Base-by-base conservation (phyloP, 140 eudicot genomes). In the Stevia rebaudiana region DNA sequence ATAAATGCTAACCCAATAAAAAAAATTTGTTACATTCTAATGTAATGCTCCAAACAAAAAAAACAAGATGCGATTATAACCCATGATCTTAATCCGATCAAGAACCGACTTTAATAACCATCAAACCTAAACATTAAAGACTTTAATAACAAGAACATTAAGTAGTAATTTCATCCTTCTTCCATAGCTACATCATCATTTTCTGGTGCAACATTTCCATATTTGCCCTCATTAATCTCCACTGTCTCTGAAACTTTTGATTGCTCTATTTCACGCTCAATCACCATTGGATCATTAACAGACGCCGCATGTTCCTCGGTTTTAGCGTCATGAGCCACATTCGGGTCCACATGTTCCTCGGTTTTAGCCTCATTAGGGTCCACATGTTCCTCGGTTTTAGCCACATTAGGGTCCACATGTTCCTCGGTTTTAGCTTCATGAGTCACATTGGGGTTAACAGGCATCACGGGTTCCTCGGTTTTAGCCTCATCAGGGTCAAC, bases 211-310 rank as follows among this genome's bases (percentile, higher is more conserved):
- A 15, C 72, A 30, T 76, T 47, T 52, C 44, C 40, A 21, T 33
- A 62, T 18, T 31, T 33, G 8, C 19, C 60, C 42, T 73, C 59
- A 6, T 59, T 44, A 13, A 11, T 21, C 36, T 59, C 73, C 67
- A 15, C 12, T 0, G 9, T 61, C 60, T 68, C 79, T 17, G 80
- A 30, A 65, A 63, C 72, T 19, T 73, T 46, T 36, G 75, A 69
- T 64, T 73, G 75, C 71, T 41, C 64, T 63, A 7, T 40, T 46
- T 61, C 65, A 13, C 30, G 48, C 31, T 51, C 61, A 25, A 25
- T 35, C 49, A 31, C 48, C 37, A 22, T 50, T 42, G 63, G 41
- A 62, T 49, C 53, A 6, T 15, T 53, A 37, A 16, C 24, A 51
- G 52, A 8, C 44, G 33, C 44, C 63, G 37, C 40, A 51, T 11